Conservation (phyloP, 306 rosid genomes). For the Ormosia semicastrata region DNA sequence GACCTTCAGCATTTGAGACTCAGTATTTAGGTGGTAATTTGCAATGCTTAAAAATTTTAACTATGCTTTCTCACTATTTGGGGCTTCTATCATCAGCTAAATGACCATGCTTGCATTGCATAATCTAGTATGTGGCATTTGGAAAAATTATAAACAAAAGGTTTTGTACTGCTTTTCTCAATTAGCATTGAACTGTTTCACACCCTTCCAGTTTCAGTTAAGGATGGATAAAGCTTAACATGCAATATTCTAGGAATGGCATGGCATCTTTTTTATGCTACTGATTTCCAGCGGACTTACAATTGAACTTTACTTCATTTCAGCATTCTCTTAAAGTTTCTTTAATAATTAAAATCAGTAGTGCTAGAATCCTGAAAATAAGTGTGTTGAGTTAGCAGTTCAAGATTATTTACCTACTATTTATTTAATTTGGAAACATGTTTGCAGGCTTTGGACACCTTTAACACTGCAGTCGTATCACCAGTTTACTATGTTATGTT, state of each 20-base stretch:
- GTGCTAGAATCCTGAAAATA: not conserved
- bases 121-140: not conserved
- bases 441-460: conserved; percentile 87
- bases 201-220: not conserved
- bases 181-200: not conserved
- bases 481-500: conserved; percentile 93
- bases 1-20: not conserved
- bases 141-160: not conserved
- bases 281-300: not conserved
- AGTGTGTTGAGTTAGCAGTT: not conserved
- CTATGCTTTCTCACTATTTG: not conserved
- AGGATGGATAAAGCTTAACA: not conserved
- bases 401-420: not conserved
- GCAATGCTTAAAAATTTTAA: not conserved
- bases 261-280: not conserved
- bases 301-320: not conserved
- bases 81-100: not conserved
- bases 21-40: not conserved
- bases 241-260: not conserved
- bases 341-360: not conserved
- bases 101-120: not conserved
- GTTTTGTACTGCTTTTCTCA: not conserved
- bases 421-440: conserved; percentile 21
- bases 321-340: not conserved
- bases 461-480: conserved; percentile 87